Conservation (phyloP, 345 rosid genomes). For the Triadica sebifera region DNA sequence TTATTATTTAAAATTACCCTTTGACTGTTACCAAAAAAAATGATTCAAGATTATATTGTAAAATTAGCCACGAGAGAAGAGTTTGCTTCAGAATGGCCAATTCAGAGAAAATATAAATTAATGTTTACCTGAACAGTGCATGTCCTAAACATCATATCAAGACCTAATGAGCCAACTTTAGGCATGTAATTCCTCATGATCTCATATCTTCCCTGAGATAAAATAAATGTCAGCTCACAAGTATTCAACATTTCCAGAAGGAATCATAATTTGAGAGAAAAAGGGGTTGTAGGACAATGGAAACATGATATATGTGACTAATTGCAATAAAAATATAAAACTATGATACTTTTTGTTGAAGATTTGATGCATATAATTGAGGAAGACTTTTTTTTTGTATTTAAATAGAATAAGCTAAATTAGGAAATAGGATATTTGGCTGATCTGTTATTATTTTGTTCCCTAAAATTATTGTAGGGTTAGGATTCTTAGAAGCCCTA, state of each 20-base stretch:
- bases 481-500: no score
- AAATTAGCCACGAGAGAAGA: conserved; percentile 5
- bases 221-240: conserved; percentile 28
- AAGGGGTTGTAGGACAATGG: neutral
- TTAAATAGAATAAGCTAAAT: no score
- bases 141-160: conserved; percentile 97
- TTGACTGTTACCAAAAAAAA: neutral
- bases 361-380: no score
- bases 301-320: neutral
- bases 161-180: conserved; percentile 91
- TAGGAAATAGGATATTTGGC: no score
- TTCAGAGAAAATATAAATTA: conserved; percentile 18
- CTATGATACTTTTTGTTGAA: no score
- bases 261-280: conserved; percentile 6
- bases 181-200: conserved; percentile 99
- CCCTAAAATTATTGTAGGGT: no score
- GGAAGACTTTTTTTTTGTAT: no score
- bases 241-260: conserved; percentile 10
- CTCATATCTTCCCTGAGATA: conserved; percentile 89
- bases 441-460: no score
- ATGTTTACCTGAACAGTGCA: conserved; percentile 93
- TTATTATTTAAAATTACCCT: neutral
- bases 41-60: conserved; percentile 2
- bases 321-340: neutral
- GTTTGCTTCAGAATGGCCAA: conserved; percentile 9